phyloP scores from a whole-genome alignment of 1,139 yeast genomes.

The Wickerhamomyces sp. region DNA sequence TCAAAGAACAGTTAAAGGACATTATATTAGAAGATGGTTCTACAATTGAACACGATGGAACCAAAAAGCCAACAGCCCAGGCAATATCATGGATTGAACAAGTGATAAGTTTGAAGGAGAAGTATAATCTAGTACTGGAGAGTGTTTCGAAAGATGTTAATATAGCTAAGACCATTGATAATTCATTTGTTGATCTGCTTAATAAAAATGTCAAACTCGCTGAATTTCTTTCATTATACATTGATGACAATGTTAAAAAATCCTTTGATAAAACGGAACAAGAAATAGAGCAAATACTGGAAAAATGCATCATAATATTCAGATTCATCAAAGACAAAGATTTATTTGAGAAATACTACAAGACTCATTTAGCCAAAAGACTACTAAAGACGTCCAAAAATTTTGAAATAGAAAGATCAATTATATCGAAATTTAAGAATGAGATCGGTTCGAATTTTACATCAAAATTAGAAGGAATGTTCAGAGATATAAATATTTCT shows the following conservation, averaged over 20 bases:
- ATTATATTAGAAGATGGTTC: slow-evolving; percentile 43
- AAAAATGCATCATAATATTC: slow-evolving; percentile 57
- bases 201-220: slow-evolving; percentile 57
- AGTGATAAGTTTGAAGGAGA: slow-evolving; percentile 50
- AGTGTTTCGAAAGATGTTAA: slow-evolving; percentile 45
- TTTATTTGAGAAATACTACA: slow-evolving; percentile 79
- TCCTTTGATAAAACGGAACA: slow-evolving; percentile 47
- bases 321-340: slow-evolving; percentile 79
- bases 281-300: slow-evolving; percentile 51
- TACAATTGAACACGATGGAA: slow-evolving; percentile 21
- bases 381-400: slow-evolving; percentile 45
- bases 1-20: slow-evolving; percentile 46
- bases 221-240: slow-evolving; percentile 68
- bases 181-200: slow-evolving; percentile 59
- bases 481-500: slow-evolving; percentile 72
- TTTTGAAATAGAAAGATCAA: slow-evolving; percentile 60
- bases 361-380: slow-evolving; percentile 85
- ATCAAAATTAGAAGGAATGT: slow-evolving; percentile 83
- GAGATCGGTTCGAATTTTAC: slow-evolving; percentile 82
- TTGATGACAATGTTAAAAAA: slow-evolving; percentile 70
- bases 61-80: slow-evolving; percentile 33
- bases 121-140: slow-evolving; percentile 44
- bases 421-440: slow-evolving; percentile 66
- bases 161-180: slow-evolving; percentile 53
- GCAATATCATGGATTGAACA: slow-evolving; percentile 72